phyloP scores from a whole-genome alignment of 441 rosid species.

The Gossypium schwendimanii region DNA sequence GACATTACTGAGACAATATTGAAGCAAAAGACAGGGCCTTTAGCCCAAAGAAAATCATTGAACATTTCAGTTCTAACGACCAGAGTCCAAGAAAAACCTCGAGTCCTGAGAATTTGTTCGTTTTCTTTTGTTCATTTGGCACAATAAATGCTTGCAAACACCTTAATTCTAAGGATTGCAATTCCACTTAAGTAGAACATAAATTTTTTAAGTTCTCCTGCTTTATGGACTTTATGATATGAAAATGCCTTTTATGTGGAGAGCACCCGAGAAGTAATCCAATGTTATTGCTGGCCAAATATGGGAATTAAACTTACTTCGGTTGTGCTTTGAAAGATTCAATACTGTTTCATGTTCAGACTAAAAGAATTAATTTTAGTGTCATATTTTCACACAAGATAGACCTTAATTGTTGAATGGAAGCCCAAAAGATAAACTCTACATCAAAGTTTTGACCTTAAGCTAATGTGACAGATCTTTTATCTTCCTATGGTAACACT shows the following conservation, averaged over 20 bases:
- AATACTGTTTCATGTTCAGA: background rate
- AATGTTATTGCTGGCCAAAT: background rate
- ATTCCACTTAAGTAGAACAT: background rate
- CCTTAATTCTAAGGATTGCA: background rate
- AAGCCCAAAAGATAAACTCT: background rate
- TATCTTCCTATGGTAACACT: conserved; percentile 10
- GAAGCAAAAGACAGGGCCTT: conserved; percentile 5
- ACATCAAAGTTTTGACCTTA: background rate
- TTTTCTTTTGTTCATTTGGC: background rate
- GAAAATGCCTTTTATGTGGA: background rate
- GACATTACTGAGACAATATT: background rate
- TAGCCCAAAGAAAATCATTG: background rate
- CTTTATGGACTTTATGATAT: background rate
- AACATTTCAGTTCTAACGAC: background rate
- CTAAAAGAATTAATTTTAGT: background rate
- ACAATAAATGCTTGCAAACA: background rate
- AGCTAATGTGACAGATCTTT: background rate
- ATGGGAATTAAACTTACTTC: background rate
- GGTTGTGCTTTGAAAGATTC: background rate
- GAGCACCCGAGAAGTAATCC: background rate
- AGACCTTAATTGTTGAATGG: conserved; percentile 1
- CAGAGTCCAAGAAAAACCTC: background rate
- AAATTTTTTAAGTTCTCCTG: background rate
- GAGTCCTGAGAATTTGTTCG: background rate
- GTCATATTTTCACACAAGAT: background rate